Evolutionary conservation across 441 rosid species (phyloP).

Genomic region (Populus trichocarpa): DNA sequence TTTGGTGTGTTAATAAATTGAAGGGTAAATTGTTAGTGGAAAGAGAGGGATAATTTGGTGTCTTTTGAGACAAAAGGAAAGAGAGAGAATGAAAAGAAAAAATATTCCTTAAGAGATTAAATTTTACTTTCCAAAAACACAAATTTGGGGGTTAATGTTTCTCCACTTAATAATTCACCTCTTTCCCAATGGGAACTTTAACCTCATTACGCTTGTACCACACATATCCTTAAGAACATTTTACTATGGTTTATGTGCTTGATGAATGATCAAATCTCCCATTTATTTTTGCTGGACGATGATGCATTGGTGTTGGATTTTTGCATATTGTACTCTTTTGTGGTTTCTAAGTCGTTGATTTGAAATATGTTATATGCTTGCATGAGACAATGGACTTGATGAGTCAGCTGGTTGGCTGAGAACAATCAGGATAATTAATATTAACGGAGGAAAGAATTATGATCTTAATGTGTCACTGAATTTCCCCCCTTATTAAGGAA

Average conservation of each 20-base stretch:
- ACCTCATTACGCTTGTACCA: neutral
- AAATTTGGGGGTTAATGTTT: neutral
- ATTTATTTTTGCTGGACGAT: neutral
- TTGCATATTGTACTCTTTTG: neutral
- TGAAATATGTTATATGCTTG: neutral
- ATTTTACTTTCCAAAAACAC: neutral
- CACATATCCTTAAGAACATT: neutral
- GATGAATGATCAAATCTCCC: neutral
- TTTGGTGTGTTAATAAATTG: neutral
- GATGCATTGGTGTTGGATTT: neutral
- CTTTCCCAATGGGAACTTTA: neutral
- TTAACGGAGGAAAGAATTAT: neutral
- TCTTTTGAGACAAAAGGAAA: no score
- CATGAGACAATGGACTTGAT: neutral
- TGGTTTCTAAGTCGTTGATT: neutral
- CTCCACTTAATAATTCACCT: neutral
- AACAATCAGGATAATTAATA: neutral
- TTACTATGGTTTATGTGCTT: neutral
- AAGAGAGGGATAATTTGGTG: neutral
- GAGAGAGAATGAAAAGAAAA: no score
- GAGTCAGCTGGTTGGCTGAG: neutral
- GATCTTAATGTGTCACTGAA: neutral
- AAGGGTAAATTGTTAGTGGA: neutral
- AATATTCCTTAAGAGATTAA: neutral
- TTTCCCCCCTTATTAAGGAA: neutral